Evolutionary conservation across 345 rosid species (phyloP).

Genomic region (Murraya koenigii): DNA sequence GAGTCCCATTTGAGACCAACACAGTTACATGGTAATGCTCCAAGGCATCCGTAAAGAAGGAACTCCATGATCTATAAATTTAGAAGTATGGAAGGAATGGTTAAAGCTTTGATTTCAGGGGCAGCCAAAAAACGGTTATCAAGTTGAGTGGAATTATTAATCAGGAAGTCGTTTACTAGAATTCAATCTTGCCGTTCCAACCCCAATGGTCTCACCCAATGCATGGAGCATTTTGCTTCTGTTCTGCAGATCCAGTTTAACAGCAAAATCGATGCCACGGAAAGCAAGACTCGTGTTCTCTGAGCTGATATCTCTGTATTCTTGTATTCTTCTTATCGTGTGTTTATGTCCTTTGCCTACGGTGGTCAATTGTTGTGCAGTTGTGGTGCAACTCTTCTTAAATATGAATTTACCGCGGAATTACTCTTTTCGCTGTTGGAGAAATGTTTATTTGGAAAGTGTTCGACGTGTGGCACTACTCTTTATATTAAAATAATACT

Average conservation of each 20-base stretch:
- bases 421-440: no score
- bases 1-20: constrained; percentile 33
- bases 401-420: no score
- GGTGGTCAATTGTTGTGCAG: no score
- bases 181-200: no score
- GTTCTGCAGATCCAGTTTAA: neutral
- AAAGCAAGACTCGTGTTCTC: neutral
- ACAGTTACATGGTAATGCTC: constrained; percentile 30
- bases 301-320: neutral
- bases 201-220: no score
- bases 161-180: no score
- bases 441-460: no score
- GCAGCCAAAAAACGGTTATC: neutral
- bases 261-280: neutral
- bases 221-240: neutral
- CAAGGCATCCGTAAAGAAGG: constrained; percentile 24
- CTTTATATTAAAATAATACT: no score
- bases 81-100: neutral
- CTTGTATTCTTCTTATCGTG: neutral
- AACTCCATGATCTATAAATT: neutral
- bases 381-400: no score
- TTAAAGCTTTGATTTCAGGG: neutral
- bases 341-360: no score
- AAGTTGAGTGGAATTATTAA: neutral
- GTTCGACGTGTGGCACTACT: no score